A percentile compares a stretch with the other conserved stretches of the same genome.
These are phyloP conservation scores for Chiua virens DNA, from an alignment of 768 basidiomycete species.

Conservation along the genomic window DNA sequence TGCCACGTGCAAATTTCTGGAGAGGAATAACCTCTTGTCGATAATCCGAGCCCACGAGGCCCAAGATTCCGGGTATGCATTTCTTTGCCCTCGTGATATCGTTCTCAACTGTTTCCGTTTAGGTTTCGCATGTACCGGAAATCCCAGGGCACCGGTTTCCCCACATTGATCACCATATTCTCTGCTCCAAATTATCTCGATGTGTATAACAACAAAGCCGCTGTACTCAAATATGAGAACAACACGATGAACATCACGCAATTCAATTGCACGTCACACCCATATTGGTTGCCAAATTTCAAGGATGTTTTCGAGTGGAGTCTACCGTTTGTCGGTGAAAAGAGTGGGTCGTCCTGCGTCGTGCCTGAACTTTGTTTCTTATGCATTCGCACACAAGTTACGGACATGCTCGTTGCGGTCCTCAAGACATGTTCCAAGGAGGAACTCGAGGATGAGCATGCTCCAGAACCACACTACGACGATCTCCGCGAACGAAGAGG, in stretches of 20 bases:
- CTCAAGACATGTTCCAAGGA: slow-evolving; percentile 95
- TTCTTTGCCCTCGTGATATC: not conserved
- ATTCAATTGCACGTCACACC: slow-evolving; percentile 78
- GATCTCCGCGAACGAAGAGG: slow-evolving; percentile 43
- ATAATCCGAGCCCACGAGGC: slow-evolving; percentile 97
- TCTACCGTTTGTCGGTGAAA: slow-evolving; percentile 94
- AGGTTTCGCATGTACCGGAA: slow-evolving; percentile 94
- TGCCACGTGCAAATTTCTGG: slow-evolving; percentile 91
- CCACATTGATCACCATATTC: slow-evolving; percentile 97
- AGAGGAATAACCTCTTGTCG: slow-evolving; percentile 86
- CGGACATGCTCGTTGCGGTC: slow-evolving; percentile 96
- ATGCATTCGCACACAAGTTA: slow-evolving; percentile 59
- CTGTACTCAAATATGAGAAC: slow-evolving; percentile 95
- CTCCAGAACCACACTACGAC: slow-evolving; percentile 24
- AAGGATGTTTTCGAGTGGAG: slow-evolving; percentile 99
- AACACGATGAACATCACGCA: slow-evolving; percentile 95
- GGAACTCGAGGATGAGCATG: slow-evolving; percentile 78
- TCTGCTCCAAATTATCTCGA: slow-evolving; percentile 97
- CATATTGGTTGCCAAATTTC: slow-evolving; percentile 96
- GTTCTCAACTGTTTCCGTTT: not conserved
- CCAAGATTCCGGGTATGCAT: slow-evolving; percentile 85
- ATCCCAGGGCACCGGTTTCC: slow-evolving; percentile 90
- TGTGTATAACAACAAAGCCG: slow-evolving; percentile 94
- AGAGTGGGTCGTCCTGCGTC: slow-evolving; percentile 59
- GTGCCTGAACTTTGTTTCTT: not conserved